Conservation (phyloP, 371 early-diverging fungal species). For the Saksenaea oblongispora region DNA sequence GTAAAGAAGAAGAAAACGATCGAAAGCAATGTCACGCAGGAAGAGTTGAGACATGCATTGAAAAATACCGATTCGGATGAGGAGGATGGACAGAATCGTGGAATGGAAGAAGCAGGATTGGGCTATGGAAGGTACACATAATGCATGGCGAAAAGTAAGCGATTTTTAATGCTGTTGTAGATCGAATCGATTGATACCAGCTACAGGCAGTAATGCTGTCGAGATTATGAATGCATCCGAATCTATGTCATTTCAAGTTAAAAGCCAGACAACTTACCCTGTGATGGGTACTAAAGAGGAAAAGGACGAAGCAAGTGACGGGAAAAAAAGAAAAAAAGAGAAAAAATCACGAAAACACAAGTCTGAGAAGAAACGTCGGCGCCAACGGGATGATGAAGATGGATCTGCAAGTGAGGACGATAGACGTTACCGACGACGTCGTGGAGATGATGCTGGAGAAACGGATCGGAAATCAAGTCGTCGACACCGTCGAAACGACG, state of each 20-base stretch:
- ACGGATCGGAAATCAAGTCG: not conserved
- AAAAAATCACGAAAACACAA: constrained; percentile 46
- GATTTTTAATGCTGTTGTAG: not conserved
- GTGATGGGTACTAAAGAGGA: constrained; percentile 12
- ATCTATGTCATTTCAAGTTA: not conserved
- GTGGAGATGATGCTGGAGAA: not conserved
- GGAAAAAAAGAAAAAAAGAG: constrained; percentile 39
- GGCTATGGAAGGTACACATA: constrained; percentile 59
- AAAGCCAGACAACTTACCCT: not conserved
- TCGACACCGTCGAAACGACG: not conserved
- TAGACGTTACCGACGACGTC: constrained; percentile 13
- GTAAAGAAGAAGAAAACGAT: constrained; percentile 53
- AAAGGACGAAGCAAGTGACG: constrained; percentile 30
- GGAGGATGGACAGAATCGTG: constrained; percentile 34
- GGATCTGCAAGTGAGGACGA: constrained; percentile 10
- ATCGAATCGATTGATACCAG: constrained; percentile 28
- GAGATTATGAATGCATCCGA: constrained; percentile 26
- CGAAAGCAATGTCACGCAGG: constrained; percentile 57
- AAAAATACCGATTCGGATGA: constrained; percentile 42
- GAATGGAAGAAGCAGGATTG: constrained; percentile 54
- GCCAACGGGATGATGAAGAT: constrained; percentile 15
- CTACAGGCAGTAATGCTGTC: constrained; percentile 14
- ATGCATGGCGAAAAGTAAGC: not conserved
- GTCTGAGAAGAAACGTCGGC: constrained; percentile 24
- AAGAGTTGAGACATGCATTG: constrained; percentile 61